Evolutionary conservation across 306 rosid genomes (phyloP).

Genomic region (Abrus precatorius): DNA sequence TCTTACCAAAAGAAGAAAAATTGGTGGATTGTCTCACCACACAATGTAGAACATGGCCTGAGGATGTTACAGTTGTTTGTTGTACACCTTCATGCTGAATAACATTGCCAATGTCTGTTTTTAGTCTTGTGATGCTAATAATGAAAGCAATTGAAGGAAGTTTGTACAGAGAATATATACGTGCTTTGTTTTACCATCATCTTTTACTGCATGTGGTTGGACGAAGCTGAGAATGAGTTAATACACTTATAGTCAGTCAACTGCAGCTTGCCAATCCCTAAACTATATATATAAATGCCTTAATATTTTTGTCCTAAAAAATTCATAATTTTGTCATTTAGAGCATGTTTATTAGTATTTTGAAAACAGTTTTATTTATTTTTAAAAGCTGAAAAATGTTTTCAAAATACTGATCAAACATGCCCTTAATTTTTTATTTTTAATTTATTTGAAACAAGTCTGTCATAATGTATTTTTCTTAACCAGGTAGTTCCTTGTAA

Average conservation of each 20-base stretch:
- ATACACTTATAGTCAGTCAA: background rate
- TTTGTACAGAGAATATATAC: constrained; percentile 32
- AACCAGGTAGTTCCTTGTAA: too few species aligned
- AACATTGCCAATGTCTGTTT: constrained; percentile 38
- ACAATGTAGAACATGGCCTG: constrained; percentile 34
- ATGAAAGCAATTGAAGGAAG: constrained; percentile 26
- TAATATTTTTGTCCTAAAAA: too few species aligned
- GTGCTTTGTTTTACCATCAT: constrained; percentile 2
- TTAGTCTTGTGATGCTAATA: constrained; percentile 18
- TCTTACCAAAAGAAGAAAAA: constrained; percentile 39
- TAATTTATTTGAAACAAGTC: too few species aligned
- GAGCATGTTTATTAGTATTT: too few species aligned
- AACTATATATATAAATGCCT: background rate
- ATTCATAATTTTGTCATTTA: too few species aligned
- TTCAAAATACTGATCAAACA: too few species aligned
- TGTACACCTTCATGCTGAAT: constrained; percentile 48
- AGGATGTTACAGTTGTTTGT: constrained; percentile 51
- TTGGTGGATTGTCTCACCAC: constrained; percentile 42
- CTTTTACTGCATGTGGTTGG: constrained; percentile 3
- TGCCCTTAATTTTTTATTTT: too few species aligned
- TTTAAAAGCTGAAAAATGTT: too few species aligned
- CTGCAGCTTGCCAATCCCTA: background rate
- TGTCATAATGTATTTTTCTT: too few species aligned
- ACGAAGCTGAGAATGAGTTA: background rate
- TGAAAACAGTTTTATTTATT: too few species aligned